A percentile compares a stretch with the other conserved stretches of the same genome.
Evolutionary conservation across 2,329 filamentous ascomycete species (phyloP).

Genomic region (Aureobasidium subglaciale): DNA sequence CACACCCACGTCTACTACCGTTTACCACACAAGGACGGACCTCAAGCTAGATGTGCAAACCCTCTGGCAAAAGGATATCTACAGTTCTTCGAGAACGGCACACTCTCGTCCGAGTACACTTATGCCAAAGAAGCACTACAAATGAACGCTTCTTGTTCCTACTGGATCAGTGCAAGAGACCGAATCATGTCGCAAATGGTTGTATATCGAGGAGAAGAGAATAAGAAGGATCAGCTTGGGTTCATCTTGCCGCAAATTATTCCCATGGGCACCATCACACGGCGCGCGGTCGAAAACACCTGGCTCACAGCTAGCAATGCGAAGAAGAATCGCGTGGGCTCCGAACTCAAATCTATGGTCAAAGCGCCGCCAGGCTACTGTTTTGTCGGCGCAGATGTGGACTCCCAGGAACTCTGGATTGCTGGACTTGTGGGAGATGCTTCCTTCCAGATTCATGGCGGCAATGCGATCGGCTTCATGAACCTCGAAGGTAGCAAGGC

Average conservation of each 20-base stretch:
- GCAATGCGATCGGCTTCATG: conserved; percentile 98
- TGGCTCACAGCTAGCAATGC: conserved; percentile 98
- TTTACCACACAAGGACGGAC: conserved; percentile 92
- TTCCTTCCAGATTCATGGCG: conserved; percentile 89
- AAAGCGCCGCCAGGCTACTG: conserved; percentile 82
- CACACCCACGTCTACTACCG: conserved; percentile 69
- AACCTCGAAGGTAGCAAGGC: conserved; percentile 93
- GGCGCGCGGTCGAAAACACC: conserved; percentile 91
- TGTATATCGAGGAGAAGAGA: conserved; percentile 66
- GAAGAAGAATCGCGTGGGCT: conserved; percentile 91
- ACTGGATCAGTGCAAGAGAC: conserved; percentile 95
- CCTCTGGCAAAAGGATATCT: conserved; percentile 90
- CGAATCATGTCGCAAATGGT: conserved; percentile 94
- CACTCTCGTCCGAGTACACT: conserved; percentile 74
- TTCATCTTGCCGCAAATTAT: conserved; percentile 94
- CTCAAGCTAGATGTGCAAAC: conserved; percentile 71
- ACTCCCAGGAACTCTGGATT: conserved; percentile 97
- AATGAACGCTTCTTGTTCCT: conserved; percentile 98
- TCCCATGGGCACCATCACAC: conserved; percentile 95
- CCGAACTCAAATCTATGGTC: conserved; percentile 95
- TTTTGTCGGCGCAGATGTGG: conserved; percentile 95
- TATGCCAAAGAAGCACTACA: conserved; percentile 93
- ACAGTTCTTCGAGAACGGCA: conserved; percentile 83
- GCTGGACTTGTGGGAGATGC: conserved; percentile 91
- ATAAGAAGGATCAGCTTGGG: conserved; percentile 42